Percentiles rank a stretch among this genome's conserved stretches.
Evolutionary conservation across 352 stramenopile species (phyloP).

Genomic region (Phytophthora multivora): DNA sequence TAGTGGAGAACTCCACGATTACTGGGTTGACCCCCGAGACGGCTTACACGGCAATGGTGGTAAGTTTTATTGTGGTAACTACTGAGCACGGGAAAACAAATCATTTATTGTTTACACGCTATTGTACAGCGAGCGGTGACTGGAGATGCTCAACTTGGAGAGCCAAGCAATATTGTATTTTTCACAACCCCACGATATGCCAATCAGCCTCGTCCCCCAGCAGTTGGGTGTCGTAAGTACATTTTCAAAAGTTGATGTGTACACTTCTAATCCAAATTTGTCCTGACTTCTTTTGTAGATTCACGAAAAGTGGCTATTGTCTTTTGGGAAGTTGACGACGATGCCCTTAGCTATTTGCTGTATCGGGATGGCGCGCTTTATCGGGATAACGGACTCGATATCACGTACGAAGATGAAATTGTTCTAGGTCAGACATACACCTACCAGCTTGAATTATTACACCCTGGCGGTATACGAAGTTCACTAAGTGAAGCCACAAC

Average conservation of each 20-base stretch:
- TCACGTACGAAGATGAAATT: constrained; percentile 47
- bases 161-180: constrained; percentile 41
- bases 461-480: constrained; percentile 22
- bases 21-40: constrained; percentile 22
- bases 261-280: neutral
- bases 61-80: constrained; percentile 10
- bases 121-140: constrained; percentile 38
- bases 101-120: neutral
- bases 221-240: constrained; percentile 55
- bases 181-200: constrained; percentile 41
- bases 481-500: constrained; percentile 37
- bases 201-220: constrained; percentile 47
- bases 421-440: constrained; percentile 39
- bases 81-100: no score
- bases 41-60: constrained; percentile 53
- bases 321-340: constrained; percentile 36
- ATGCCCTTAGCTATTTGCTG: constrained; percentile 40
- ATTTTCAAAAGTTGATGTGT: neutral
- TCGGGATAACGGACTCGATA: constrained; percentile 29
- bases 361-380: constrained; percentile 36
- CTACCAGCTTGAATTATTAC: constrained; percentile 41
- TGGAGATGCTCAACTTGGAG: constrained; percentile 28
- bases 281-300: constrained; percentile 16
- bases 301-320: constrained; percentile 37
- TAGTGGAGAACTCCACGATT: constrained; percentile 28